Conservation (phyloP, 768 basidiomycete species). For the Asterophora lycoperdoides region DNA sequence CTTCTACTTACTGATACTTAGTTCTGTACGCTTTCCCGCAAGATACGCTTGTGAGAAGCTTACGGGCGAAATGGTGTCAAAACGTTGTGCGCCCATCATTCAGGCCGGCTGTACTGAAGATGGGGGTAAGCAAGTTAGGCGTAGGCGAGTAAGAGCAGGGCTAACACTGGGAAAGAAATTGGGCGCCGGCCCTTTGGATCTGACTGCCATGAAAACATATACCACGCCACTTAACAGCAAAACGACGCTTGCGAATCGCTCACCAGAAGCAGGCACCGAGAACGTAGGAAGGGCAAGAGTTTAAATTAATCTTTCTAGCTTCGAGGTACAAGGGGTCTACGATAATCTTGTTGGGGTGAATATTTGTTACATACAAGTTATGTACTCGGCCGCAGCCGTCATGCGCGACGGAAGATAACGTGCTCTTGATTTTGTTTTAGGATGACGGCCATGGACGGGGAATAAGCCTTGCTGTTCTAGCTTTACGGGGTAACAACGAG, state of each 20-base stretch:
- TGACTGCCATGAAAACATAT: too few species aligned
- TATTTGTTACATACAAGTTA: slow-evolving; percentile 10
- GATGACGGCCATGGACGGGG: background rate
- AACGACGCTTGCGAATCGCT: background rate
- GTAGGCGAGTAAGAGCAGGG: too few species aligned
- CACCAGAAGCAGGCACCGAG: background rate
- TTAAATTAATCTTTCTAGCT: background rate
- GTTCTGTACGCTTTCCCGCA: too few species aligned
- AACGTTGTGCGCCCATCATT: too few species aligned
- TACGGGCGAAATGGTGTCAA: too few species aligned
- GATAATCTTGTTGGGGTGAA: slow-evolving; percentile 3
- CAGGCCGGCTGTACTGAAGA: too few species aligned
- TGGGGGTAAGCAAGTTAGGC: too few species aligned
- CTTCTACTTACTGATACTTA: too few species aligned
- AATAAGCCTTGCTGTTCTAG: background rate
- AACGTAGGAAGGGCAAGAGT: background rate
- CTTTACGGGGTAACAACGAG: background rate
- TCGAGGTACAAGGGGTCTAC: slow-evolving; percentile 3
- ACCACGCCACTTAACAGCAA: too few species aligned
- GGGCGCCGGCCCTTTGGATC: too few species aligned
- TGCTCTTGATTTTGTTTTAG: background rate
- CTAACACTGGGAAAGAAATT: too few species aligned
- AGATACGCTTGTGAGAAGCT: too few species aligned
- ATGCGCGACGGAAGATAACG: background rate
- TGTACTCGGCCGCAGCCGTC: background rate